Percentiles rank a stretch among this genome's conserved stretches.
phyloP scores from a whole-genome alignment of 768 basidiomycete genomes.

The Baorangia bicolor region DNA sequence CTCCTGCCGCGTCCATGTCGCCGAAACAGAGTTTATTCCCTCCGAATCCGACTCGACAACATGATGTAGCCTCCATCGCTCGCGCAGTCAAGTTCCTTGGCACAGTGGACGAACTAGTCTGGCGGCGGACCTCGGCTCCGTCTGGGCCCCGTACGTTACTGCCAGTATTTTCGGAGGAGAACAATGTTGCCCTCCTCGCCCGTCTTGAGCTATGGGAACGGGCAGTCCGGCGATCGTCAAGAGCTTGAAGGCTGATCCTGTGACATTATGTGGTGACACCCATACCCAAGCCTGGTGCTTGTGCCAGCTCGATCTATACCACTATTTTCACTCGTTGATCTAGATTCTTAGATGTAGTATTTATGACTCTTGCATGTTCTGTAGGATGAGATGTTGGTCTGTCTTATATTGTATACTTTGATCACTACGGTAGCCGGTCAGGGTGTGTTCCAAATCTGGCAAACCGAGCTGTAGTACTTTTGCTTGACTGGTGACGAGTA shows the following conservation, averaged over 20 bases:
- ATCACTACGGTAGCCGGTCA: no score
- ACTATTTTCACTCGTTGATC: background rate
- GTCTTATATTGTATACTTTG: background rate
- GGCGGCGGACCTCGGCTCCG: constrained; percentile 19
- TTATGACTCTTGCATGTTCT: background rate
- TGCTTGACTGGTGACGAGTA: background rate
- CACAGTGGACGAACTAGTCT: constrained; percentile 29
- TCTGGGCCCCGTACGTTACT: constrained; percentile 10
- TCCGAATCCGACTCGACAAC: background rate
- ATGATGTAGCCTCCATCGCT: constrained; percentile 21
- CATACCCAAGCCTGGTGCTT: background rate
- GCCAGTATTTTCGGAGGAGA: constrained; percentile 27
- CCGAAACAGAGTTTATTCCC: background rate
- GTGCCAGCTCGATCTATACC: background rate
- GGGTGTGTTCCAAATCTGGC: constrained; percentile 10
- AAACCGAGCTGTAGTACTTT: background rate
- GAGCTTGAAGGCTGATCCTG: constrained; percentile 3
- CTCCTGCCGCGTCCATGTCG: background rate
- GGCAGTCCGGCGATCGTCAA: constrained; percentile 22
- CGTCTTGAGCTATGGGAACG: constrained; percentile 32
- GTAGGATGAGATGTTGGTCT: background rate
- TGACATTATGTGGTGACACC: background rate
- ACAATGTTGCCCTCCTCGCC: constrained; percentile 19
- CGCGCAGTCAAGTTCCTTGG: constrained; percentile 27
- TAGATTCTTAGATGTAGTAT: background rate